Evolutionary conservation across 169 alveolate genomes (phyloP).

Genomic region (Fabrea salina): DNA sequence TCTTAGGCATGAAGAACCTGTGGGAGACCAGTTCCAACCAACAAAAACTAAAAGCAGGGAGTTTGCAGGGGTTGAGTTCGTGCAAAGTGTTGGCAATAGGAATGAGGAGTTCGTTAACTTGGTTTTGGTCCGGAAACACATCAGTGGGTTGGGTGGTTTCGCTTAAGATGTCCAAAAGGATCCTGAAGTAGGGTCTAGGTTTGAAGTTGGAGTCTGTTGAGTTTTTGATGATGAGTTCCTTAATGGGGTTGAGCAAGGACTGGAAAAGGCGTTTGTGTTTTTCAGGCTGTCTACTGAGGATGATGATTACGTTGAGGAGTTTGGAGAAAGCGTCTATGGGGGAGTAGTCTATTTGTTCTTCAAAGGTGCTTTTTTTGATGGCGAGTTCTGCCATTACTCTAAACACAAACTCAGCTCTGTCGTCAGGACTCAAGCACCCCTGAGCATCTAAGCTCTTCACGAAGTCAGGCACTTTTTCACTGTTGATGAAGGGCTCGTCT

Average conservation of each 20-base stretch:
- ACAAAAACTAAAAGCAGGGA: slow-evolving; percentile 95
- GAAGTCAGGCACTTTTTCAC: slow-evolving; percentile 39
- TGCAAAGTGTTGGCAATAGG: slow-evolving; percentile 65
- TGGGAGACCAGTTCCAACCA: slow-evolving; percentile 95
- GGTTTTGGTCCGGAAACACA: slow-evolving; percentile 20
- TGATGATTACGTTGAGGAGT: slow-evolving; percentile 23
- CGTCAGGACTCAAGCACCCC: slow-evolving; percentile 31
- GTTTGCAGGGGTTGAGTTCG: slow-evolving; percentile 84
- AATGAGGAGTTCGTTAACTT: slow-evolving; percentile 45
- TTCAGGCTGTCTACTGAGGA: neutral
- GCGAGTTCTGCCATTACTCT: slow-evolving; percentile 34
- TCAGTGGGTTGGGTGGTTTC: slow-evolving; percentile 38
- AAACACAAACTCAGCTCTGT: slow-evolving; percentile 35
- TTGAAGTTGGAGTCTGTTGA: slow-evolving; percentile 51
- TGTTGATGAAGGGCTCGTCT: slow-evolving; percentile 24
- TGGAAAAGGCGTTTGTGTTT: neutral
- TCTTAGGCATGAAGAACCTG: slow-evolving; percentile 85
- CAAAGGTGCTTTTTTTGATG: slow-evolving; percentile 29
- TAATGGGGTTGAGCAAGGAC: neutral
- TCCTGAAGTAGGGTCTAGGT: slow-evolving; percentile 75
- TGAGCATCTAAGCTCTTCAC: slow-evolving; percentile 25
- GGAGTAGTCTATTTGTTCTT: slow-evolving; percentile 45
- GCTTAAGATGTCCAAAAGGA: slow-evolving; percentile 58
- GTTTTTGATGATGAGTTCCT: neutral
- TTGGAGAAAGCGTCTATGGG: slow-evolving; percentile 61